Evolutionary conservation across 352 stramenopile genomes (phyloP), one percentile per base, ranked within the genome.

Genomic region (Globisporangium nunn): DNA sequence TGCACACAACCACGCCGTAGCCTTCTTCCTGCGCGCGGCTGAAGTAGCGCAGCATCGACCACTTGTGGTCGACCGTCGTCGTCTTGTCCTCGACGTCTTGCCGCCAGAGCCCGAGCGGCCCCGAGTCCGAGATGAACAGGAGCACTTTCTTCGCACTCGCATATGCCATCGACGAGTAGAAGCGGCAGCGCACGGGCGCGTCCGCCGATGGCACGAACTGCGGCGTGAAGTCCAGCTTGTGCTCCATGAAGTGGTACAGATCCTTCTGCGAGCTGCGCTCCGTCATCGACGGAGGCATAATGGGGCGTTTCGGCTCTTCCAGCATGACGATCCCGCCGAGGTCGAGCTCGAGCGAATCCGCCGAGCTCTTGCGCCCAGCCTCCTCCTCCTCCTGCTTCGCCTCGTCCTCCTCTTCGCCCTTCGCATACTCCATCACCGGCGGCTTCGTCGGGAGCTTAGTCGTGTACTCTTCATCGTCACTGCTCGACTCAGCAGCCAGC

Each of bases 81-180:
- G 53, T 56, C 41, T 75, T 61, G 30, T 79, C 61, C 3, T 75
- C 78, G 4, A 74, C 63, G 52, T 94, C 84, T 66, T 95, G 85
- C 43, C 85, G 72, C 86, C 86, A 96, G 14, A 96, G 64, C 1
- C 86, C 86, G 49, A 96, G 67, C 10, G 84, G 86, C 4, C 85
- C 84, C 6, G 86, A 96, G 58, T 96, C 84, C 0, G 84, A 88
- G 33, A 95, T 62, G 57, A 96, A 94, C 50, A 96, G 40, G 29
- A 95, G 74, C 35, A 95, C 68, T 53, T 93, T 93, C 55, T 87
- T 95, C n/a, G 85, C 83, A 44, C 70, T 88, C 28, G 80, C 69
- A 59, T 91, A 95, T 54, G 85, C 83, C 85, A 95, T 95, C 7
- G 85, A 93, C 45, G 76, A 90, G 63, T 95, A 95, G 49, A 95